These are phyloP conservation scores for Alternaria metachromatica DNA, from an alignment of 2,329 filamentous ascomycete genomes.

Conservation along the genomic window DNA sequence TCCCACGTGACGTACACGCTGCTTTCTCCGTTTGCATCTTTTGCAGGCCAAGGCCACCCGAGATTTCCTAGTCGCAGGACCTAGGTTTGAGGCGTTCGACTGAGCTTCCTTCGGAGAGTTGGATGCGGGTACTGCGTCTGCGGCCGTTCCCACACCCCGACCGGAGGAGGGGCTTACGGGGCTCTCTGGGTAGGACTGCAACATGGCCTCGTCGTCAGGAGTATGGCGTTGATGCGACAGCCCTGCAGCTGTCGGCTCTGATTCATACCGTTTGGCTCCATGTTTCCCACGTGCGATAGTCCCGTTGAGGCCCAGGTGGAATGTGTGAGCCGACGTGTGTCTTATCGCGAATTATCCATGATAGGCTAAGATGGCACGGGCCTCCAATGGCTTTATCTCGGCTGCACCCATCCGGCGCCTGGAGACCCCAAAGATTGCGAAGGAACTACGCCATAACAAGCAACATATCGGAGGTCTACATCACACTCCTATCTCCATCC, in stretches of 20 bases:
- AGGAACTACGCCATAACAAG: not conserved
- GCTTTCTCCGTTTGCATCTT: slow-evolving; percentile 37
- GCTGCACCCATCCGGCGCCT: not conserved
- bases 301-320: not conserved
- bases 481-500: slow-evolving; percentile 4
- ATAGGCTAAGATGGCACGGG: not conserved
- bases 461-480: not conserved
- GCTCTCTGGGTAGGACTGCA: slow-evolving; percentile 5
- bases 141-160: not conserved
- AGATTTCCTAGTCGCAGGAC: slow-evolving; percentile 18
- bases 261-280: not conserved
- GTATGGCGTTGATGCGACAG: not conserved
- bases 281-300: slow-evolving; percentile 2
- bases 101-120: slow-evolving; percentile 10
- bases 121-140: not conserved
- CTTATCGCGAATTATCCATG: slow-evolving; percentile 5
- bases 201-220: slow-evolving; percentile 7
- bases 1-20: slow-evolving; percentile 26
- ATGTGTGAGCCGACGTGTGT: slow-evolving; percentile 2
- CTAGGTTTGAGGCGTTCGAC: slow-evolving; percentile 2
- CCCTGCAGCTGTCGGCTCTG: not conserved
- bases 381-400: slow-evolving; percentile 11
- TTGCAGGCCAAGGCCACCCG: slow-evolving; percentile 34
- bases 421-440: not conserved
- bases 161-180: slow-evolving; percentile 5